These are phyloP conservation scores for Ensete ventricosum DNA, from an alignment of 176 grass and related monocot genomes.

Conservation along the genomic window DNA sequence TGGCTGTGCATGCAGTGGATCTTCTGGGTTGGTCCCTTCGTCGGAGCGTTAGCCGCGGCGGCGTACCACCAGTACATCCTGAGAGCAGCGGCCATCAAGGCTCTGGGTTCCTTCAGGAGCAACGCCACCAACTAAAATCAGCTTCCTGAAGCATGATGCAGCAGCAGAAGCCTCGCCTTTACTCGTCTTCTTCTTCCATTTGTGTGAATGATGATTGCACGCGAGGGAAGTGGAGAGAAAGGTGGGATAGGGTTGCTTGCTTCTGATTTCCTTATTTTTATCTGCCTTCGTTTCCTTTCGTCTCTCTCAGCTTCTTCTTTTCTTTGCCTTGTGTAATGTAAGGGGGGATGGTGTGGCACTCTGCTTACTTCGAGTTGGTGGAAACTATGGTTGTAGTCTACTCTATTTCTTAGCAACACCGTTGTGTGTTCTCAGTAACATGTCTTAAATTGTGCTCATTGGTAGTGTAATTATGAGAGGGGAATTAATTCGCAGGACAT, in stretches of 20 bases:
- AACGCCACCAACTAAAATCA: slow-evolving; percentile 12
- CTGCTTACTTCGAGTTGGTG: background rate
- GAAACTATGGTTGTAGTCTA: background rate
- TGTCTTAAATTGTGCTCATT: too few relatives aligned
- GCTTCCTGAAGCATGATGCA: background rate
- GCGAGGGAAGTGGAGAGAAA: background rate
- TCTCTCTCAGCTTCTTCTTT: background rate
- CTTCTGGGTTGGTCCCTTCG: slow-evolving; percentile 16
- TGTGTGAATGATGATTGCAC: background rate
- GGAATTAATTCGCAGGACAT: background rate
- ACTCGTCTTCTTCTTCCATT: background rate
- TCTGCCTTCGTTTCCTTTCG: background rate
- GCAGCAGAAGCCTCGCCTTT: background rate
- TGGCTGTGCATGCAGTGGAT: slow-evolving; percentile 9
- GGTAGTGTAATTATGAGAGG: background rate
- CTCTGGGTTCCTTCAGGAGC: slow-evolving; percentile 18
- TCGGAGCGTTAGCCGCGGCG: slow-evolving; percentile 8
- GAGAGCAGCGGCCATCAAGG: slow-evolving; percentile 12
- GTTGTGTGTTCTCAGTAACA: too few relatives aligned
- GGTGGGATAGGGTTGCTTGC: background rate
- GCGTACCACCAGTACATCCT: slow-evolving; percentile 20
- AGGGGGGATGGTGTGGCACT: background rate
- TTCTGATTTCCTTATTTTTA: background rate
- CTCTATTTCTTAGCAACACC: background rate
- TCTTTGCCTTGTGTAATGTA: background rate